Evolutionary conservation across 1,139 yeast genomes (phyloP), one percentile per base, ranked within the genome.

Genomic region (Saccharomyces hybrid): DNA sequence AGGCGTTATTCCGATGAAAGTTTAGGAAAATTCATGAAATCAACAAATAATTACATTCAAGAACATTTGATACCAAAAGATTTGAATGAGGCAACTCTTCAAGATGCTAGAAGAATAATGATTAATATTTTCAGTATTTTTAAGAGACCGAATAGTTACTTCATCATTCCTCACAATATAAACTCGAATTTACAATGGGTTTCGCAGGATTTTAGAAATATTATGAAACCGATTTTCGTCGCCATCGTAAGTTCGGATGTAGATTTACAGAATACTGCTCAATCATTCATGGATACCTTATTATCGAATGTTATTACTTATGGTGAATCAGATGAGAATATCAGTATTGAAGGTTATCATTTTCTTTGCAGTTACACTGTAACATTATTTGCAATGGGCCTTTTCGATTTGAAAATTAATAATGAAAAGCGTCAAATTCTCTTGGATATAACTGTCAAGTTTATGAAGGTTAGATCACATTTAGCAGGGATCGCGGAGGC

Each of bases 121-220:
- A 60, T 63, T 25, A 65, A 64, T 42, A 65, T 67, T 7, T 63
- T 66, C 47, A 61, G 63, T 25, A 65, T 65, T 11, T 67, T 65
- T 55, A 62, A 63, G 48, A 60, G 63, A 30, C 56, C 63, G 54
- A 56, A 63, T 5, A 59, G 61, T 30, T 62, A 59, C 41, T 66
- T 63, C 49, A 59, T 65, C 25, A 53, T 64, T 28, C 63, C 65
- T 5, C 63, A 58, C 31, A 58, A 58, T 4, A 56, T 56, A 16
- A 57, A 57, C 7, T 50, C 58, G 16, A 60, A 62, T 48, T 53
- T 57, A 16, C 28, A 53, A 14, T 63, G 67, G 67, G 61, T 63
- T 3, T 51, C 56, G 1, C 56, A 59, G 41, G 65, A 62, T 52
- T 63, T 62, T 30, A 46, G 50, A 20, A 51, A 51, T 41, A 44